These are phyloP conservation scores for Coemansia sp. DNA, from an alignment of 192 early-diverging fungal species.

Conservation along the genomic window DNA sequence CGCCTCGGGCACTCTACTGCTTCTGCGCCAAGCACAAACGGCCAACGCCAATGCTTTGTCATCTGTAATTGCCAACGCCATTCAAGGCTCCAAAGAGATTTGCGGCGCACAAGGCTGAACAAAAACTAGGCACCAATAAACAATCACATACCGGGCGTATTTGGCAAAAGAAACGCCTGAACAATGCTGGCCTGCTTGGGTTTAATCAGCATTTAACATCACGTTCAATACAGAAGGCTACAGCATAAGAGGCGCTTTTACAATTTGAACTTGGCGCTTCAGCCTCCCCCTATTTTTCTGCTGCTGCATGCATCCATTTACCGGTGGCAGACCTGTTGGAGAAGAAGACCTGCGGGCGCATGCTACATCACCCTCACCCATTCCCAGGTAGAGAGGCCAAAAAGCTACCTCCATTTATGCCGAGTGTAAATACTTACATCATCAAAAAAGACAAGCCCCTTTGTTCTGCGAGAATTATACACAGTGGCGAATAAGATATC, in stretches of 20 bases:
- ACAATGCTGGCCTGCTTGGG: not conserved
- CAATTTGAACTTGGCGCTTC: conserved; percentile 1
- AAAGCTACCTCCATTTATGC: too few species aligned
- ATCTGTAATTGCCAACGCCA: conserved; percentile 6
- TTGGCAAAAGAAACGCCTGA: conserved; percentile 5
- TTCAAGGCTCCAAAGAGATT: not conserved
- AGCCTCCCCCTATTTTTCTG: conserved; percentile 6
- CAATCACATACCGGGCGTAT: conserved; percentile 2
- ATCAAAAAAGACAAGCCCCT: too few species aligned
- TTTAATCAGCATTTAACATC: conserved; percentile 17
- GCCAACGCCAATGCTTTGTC: conserved; percentile 12
- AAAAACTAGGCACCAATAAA: conserved; percentile 4
- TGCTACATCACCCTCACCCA: too few species aligned
- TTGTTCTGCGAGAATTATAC: too few species aligned
- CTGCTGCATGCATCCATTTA: conserved; percentile 5
- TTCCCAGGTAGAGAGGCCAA: too few species aligned
- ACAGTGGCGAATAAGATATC: too few species aligned
- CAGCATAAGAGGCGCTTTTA: not conserved
- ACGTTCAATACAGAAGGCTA: not conserved
- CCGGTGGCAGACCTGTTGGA: not conserved
- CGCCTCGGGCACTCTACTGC: conserved; percentile 10
- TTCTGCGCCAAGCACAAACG: not conserved
- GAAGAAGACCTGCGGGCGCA: too few species aligned
- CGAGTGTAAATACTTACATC: too few species aligned
- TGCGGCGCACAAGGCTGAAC: conserved; percentile 3